A percentile compares a stretch with the other conserved stretches of the same genome.
These are phyloP conservation scores for Tuber microsphaerosporum DNA, from an alignment of 495 filamentous ascomycete species.

Conservation along the genomic window DNA sequence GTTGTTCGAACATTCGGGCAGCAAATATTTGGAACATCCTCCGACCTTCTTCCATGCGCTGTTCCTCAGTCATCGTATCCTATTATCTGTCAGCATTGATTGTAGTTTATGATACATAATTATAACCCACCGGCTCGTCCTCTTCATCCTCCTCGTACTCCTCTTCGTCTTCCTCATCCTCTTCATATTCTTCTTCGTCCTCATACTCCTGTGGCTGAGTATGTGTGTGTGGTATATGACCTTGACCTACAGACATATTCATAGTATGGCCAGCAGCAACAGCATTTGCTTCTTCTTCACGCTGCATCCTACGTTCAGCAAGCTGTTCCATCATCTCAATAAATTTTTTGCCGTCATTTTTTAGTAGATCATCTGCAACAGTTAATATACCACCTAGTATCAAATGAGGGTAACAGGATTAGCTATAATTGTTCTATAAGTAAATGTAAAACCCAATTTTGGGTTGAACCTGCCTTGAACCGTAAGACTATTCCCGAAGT, in stretches of 20 bases:
- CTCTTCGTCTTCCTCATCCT: conserved; percentile 81
- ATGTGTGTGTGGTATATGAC: conserved; percentile 42
- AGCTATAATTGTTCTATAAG: conserved; percentile 13
- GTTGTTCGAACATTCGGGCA: conserved; percentile 97
- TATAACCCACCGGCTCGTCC: conserved; percentile 47
- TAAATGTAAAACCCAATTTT: conserved; percentile 37
- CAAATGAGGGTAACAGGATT: neutral
- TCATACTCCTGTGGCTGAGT: conserved; percentile 63
- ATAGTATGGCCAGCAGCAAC: conserved; percentile 44
- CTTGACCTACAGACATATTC: conserved; percentile 41
- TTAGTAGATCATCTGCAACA: conserved; percentile 93
- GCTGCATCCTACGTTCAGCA: conserved; percentile 91
- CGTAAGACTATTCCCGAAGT: conserved; percentile 92
- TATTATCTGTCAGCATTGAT: conserved; percentile 47
- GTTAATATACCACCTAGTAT: conserved; percentile 87
- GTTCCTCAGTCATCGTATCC: conserved; percentile 95
- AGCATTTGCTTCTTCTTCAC: conserved; percentile 81
- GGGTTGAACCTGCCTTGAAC: conserved; percentile 73
- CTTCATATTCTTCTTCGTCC: conserved; percentile 59
- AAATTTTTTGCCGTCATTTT: conserved; percentile 99
- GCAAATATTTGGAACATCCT: conserved; percentile 99
- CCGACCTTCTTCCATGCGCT: conserved; percentile 97
- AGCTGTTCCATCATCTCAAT: conserved; percentile 99
- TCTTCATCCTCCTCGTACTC: conserved; percentile 88
- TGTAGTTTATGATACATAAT: conserved; percentile 41